Evolutionary conservation across 306 rosid species (phyloP).

Genomic region (Vigna hirtella): DNA sequence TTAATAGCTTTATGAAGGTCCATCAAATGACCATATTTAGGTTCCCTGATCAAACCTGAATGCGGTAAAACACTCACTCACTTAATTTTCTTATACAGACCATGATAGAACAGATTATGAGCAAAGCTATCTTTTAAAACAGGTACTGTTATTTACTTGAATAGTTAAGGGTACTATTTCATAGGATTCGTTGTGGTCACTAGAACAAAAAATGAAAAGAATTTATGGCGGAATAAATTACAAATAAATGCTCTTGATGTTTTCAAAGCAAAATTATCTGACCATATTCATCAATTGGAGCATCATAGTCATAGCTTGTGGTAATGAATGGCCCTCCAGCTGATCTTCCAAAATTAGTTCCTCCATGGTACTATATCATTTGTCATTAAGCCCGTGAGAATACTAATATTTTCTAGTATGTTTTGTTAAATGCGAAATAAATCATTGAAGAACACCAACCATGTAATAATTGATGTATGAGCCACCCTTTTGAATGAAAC

Average conservation of each 20-base stretch:
- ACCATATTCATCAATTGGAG: conserved; percentile 98
- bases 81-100: background rate
- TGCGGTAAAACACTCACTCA: conserved; percentile 34
- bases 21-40: conserved; percentile 86
- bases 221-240: background rate
- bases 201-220: background rate
- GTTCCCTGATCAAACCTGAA: conserved; percentile 87
- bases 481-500: conserved; percentile 90
- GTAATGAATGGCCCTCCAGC: conserved; percentile 98
- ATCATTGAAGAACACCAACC: conserved; percentile 65
- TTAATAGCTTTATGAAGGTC: conserved; percentile 85
- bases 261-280: conserved; percentile 44
- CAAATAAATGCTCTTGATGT: background rate
- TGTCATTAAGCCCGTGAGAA: conserved; percentile 38
- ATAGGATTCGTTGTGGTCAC: background rate
- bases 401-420: conserved; percentile 25
- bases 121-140: background rate
- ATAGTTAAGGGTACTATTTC: background rate
- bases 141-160: background rate
- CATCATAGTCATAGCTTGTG: conserved; percentile 94
- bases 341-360: conserved; percentile 96
- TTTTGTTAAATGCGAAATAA: conserved; percentile 25
- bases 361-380: conserved; percentile 89
- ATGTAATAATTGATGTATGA: conserved; percentile 86
- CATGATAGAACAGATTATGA: conserved; percentile 12